Evolutionary conservation across 192 early-diverging fungal genomes (phyloP).

Genomic region (Backusella circina): DNA sequence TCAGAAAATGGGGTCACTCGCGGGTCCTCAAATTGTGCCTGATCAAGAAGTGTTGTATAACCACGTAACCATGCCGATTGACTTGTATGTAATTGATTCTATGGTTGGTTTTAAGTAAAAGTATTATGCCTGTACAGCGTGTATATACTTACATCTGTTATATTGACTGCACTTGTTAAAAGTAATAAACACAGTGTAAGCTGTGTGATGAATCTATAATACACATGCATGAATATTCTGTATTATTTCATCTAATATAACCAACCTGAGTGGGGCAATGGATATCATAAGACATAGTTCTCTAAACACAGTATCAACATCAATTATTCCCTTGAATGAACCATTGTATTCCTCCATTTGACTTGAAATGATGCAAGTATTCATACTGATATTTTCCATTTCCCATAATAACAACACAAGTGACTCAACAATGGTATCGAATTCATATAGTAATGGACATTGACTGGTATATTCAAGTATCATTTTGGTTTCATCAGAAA

Average conservation of each 20-base stretch:
- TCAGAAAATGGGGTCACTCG: background rate
- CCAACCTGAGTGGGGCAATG: background rate
- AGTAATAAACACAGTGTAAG: background rate
- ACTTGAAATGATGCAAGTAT: background rate
- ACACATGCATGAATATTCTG: background rate
- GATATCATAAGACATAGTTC: background rate
- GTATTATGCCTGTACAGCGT: background rate
- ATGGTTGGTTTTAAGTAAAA: background rate
- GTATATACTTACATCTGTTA: background rate
- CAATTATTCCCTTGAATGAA: background rate
- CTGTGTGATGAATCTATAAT: background rate
- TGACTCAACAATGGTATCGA: background rate
- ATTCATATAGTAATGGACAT: background rate
- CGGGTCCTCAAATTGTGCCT: background rate
- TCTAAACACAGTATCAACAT: background rate
- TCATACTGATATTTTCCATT: background rate
- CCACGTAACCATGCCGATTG: background rate
- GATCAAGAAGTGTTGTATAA: background rate
- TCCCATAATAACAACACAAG: background rate
- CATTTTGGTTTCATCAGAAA: background rate
- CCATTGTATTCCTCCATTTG: background rate
- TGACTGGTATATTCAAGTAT: background rate
- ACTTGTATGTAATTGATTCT: background rate
- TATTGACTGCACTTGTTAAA: background rate
- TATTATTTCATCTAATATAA: background rate